Conservation (phyloP, 768 basidiomycete species). For the Mycena metata region DNA sequence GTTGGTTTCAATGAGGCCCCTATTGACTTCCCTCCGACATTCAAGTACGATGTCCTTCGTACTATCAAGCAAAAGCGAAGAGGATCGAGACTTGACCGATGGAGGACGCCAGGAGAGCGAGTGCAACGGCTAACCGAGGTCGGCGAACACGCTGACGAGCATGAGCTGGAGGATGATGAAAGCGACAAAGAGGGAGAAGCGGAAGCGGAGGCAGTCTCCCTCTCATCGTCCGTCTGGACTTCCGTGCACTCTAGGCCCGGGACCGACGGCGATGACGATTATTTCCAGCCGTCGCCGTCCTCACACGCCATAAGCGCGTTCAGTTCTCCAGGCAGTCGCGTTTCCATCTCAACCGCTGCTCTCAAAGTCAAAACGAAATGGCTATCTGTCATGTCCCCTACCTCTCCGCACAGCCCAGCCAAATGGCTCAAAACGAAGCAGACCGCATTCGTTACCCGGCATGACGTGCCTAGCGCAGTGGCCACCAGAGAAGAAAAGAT, state of each 20-base stretch:
- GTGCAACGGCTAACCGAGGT: slow-evolving; percentile 50
- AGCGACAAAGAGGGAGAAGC: slow-evolving; percentile 58
- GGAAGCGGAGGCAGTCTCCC: slow-evolving; percentile 61
- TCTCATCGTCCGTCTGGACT: slow-evolving; percentile 67
- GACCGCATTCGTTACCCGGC: not conserved
- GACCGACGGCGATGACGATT: slow-evolving; percentile 58
- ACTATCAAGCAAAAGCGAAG: slow-evolving; percentile 65
- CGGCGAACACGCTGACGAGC: slow-evolving; percentile 54
- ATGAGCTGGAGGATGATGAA: slow-evolving; percentile 53
- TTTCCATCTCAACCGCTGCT: slow-evolving; percentile 57
- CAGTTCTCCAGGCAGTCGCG: slow-evolving; percentile 51
- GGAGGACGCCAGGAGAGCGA: slow-evolving; percentile 52
- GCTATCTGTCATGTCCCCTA: slow-evolving; percentile 60
- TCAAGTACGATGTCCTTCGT: slow-evolving; percentile 89
- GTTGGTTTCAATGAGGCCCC: slow-evolving; percentile 83
- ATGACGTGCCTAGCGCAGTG: slow-evolving; percentile 24
- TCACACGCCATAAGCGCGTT: slow-evolving; percentile 42
- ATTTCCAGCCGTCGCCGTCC: slow-evolving; percentile 49
- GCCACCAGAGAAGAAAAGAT: slow-evolving; percentile 22
- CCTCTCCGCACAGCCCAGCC: slow-evolving; percentile 48
- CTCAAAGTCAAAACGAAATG: slow-evolving; percentile 71
- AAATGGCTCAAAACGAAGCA: slow-evolving; percentile 49
- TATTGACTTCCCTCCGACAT: slow-evolving; percentile 92
- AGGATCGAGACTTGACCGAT: slow-evolving; percentile 52
- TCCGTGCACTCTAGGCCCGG: slow-evolving; percentile 56